Evolutionary conservation across 2,329 filamentous ascomycete genomes (phyloP), one percentile per base, ranked within the genome.

Genomic region (Mycosphaerella arachidis): DNA sequence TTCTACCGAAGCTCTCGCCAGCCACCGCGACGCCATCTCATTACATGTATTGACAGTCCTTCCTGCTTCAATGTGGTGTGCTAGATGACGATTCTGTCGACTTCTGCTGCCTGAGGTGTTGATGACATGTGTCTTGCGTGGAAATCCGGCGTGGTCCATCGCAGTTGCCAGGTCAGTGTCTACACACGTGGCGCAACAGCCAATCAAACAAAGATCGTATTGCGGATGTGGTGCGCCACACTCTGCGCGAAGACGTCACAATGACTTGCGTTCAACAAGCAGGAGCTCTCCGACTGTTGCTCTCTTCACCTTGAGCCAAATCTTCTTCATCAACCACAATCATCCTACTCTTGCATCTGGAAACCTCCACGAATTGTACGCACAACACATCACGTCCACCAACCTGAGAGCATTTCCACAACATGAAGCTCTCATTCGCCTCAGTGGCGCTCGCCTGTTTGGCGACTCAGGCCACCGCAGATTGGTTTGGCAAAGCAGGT

Each of bases 401-500:
- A 27, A 40, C 48, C 57, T 59, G 56, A 60, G 58, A 27, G 31
- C 46, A 60, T 33, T 31, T 10, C 52, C 2, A 62, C 55, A 85
- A 64, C 64, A 96, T 97, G 92, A 94, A 85, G 82, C 84, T 94
- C 77, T 77, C 82, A 65, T 77, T 91, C 72, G 81, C 83, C 63
- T 83, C 86, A 73, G 74, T 91, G 77, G 77, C 93, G 67, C 80
- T 90, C 71, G 81, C 90, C 72, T 85, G 86, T 70, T 79, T 96
- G 60, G 88, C 89, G 72, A 84, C 88, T 45, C 85, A 90, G 72
- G 86, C 85, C 52, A 78, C 85, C 64, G 90, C 87, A 66, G 92
- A 87, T 76, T 97, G 92, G 92, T 92, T 96, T 73, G 85, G 84
- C 73, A 94, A 91, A 77, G 81, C 91, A 72, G 88, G 92, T 96